phyloP scores from a whole-genome alignment of 108 stramenopile species.

The Parietichytrium sp. region DNA sequence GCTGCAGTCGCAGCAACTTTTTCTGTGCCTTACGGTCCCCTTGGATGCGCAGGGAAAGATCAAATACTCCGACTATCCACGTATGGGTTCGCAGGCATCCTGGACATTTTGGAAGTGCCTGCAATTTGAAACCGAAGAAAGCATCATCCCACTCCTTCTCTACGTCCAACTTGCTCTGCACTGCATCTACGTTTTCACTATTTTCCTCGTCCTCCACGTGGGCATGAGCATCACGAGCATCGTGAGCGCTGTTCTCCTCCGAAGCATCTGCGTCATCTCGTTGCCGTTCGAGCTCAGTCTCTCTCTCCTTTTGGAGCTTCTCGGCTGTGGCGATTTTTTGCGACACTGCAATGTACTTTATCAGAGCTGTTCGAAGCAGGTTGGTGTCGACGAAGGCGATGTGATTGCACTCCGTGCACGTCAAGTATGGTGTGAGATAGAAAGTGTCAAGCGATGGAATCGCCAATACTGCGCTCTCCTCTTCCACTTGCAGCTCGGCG shows the following conservation, averaged over 20 bases:
- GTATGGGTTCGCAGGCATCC: conserved; percentile 18
- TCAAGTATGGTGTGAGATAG: neutral
- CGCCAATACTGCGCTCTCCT: too few species aligned
- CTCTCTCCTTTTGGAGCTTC: too few species aligned
- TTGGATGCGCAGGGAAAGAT: neutral
- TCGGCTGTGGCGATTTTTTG: too few species aligned
- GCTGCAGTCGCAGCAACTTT: neutral
- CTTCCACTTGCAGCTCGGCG: too few species aligned
- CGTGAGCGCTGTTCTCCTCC: too few species aligned
- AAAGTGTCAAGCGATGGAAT: conserved; percentile 6
- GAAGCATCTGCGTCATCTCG: neutral
- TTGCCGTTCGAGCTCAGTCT: neutral
- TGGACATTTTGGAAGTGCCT: neutral
- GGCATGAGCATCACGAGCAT: too few species aligned
- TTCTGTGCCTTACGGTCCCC: neutral
- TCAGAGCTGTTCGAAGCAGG: neutral
- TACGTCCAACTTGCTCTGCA: neutral
- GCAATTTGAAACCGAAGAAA: neutral
- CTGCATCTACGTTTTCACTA: neutral
- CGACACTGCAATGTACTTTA: too few species aligned
- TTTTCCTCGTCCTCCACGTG: neutral
- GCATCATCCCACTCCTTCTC: neutral
- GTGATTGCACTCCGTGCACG: conserved; percentile 6
- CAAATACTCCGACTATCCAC: conserved; percentile 5
- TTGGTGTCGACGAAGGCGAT: conserved; percentile 3